These are phyloP conservation scores for Panellus pusillus DNA, from an alignment of 768 basidiomycete genomes.

Conservation along the genomic window DNA sequence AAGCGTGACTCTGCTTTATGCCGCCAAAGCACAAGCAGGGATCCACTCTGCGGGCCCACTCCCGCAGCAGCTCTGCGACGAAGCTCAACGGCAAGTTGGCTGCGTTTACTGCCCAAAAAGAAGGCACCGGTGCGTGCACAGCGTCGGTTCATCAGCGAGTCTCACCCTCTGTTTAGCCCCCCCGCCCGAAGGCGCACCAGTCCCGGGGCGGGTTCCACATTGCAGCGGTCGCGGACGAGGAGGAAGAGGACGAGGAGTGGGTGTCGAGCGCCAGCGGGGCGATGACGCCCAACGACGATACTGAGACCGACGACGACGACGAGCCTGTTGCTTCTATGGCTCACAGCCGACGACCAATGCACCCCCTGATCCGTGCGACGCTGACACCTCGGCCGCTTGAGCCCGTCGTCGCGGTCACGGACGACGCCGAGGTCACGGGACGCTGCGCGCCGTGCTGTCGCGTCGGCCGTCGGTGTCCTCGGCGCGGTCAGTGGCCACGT, in stretches of 20 bases:
- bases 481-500: slow-evolving; percentile 60
- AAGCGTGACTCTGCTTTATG: neutral
- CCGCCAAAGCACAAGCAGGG: slow-evolving; percentile 29
- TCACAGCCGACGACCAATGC: slow-evolving; percentile 24
- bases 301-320: slow-evolving; percentile 34
- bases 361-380: slow-evolving; percentile 61
- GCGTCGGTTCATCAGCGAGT: neutral
- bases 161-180: slow-evolving; percentile 24
- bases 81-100: slow-evolving; percentile 55
- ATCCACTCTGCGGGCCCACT: slow-evolving; percentile 59
- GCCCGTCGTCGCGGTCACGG: slow-evolving; percentile 62
- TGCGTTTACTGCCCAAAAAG: slow-evolving; percentile 64
- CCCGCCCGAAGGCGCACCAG: slow-evolving; percentile 21
- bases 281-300: slow-evolving; percentile 51
- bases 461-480: slow-evolving; percentile 62
- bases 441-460: slow-evolving; percentile 25
- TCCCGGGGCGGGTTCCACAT: slow-evolving; percentile 53
- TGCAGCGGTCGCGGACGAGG: slow-evolving; percentile 44
- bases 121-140: slow-evolving; percentile 33
- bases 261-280: slow-evolving; percentile 79
- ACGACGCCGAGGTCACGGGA: slow-evolving; percentile 36
- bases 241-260: slow-evolving; percentile 49
- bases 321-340: slow-evolving; percentile 38
- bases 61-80: slow-evolving; percentile 62
- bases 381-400: slow-evolving; percentile 46